Conservation (phyloP, 768 basidiomycete species). For the Boletus patriciae region DNA sequence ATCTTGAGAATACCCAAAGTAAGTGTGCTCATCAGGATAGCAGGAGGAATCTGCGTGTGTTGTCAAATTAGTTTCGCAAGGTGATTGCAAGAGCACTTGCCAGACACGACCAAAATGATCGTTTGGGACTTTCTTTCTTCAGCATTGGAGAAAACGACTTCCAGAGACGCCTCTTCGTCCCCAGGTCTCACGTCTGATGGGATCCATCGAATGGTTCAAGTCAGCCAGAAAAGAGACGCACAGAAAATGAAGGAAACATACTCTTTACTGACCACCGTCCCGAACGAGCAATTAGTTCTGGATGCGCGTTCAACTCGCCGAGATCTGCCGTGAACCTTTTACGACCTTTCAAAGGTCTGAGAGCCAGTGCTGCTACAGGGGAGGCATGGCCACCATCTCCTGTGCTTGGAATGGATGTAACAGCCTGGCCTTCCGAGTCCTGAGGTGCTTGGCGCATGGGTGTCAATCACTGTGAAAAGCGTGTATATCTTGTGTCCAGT, state of each 20-base stretch:
- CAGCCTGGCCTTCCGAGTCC: too few relatives aligned
- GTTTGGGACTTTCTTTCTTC: slow-evolving; percentile 1
- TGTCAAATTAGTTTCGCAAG: background rate
- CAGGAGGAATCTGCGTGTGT: slow-evolving; percentile 58
- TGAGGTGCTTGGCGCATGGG: too few relatives aligned
- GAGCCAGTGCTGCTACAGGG: background rate
- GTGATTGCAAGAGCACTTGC: slow-evolving; percentile 29
- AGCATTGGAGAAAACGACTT: slow-evolving; percentile 40
- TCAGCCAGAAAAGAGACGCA: background rate
- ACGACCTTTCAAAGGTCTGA: slow-evolving; percentile 47
- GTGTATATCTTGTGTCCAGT: too few relatives aligned
- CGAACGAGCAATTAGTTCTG: slow-evolving; percentile 35
- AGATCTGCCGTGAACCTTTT: slow-evolving; percentile 59
- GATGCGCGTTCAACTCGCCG: slow-evolving; percentile 43
- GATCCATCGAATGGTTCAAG: background rate
- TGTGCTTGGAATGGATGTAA: background rate
- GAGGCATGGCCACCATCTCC: background rate
- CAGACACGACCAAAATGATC: slow-evolving; percentile 51
- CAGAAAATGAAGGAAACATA: slow-evolving; percentile 26
- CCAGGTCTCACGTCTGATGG: slow-evolving; percentile 49
- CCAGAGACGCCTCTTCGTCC: slow-evolving; percentile 67
- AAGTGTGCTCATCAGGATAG: slow-evolving; percentile 59
- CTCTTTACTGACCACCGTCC: slow-evolving; percentile 44
- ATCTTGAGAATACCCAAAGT: slow-evolving; percentile 56
- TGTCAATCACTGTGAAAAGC: too few relatives aligned